phyloP scores from a whole-genome alignment of 2,329 filamentous ascomycete species.

The Metarhizium album region DNA sequence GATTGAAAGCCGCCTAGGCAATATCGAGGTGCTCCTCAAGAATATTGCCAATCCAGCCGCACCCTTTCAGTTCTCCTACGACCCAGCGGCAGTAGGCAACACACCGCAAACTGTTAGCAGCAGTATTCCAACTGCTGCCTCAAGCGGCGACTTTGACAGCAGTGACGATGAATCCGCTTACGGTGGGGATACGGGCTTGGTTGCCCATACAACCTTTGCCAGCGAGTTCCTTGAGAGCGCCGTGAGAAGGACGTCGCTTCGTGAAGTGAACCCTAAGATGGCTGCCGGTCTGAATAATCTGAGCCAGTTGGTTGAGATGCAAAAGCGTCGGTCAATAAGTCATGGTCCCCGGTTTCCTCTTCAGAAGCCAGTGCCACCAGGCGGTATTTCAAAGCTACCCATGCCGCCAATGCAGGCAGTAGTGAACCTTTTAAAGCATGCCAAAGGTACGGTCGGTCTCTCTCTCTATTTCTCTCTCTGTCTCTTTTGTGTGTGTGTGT shows the following conservation, averaged over 20 bases:
- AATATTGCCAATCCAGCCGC: conserved; percentile 21
- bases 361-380: conserved; percentile 33
- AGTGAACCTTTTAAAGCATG: conserved; percentile 35
- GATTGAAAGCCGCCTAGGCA: conserved; percentile 33
- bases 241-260: conserved; percentile 36
- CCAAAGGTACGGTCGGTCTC: conserved; percentile 27
- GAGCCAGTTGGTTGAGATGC: conserved; percentile 41
- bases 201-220: conserved; percentile 42
- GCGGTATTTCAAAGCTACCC: conserved; percentile 38
- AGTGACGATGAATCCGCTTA: conserved; percentile 30
- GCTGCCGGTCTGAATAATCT: conserved; percentile 39
- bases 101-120: conserved; percentile 17
- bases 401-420: conserved; percentile 44
- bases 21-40: conserved; percentile 33
- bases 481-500: too few species aligned
- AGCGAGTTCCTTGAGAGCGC: conserved; percentile 43
- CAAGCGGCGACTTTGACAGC: conserved; percentile 25
- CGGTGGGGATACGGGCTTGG: conserved; percentile 37
- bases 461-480: too few species aligned
- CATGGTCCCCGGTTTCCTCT: conserved; percentile 34
- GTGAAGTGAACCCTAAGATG: conserved; percentile 38
- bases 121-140: conserved; percentile 16
- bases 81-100: conserved; percentile 12
- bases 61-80: conserved; percentile 10
- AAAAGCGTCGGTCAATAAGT: conserved; percentile 29